Conservation (phyloP, 192 early-diverging fungal genomes). For the Blastocladiella britannica region DNA sequence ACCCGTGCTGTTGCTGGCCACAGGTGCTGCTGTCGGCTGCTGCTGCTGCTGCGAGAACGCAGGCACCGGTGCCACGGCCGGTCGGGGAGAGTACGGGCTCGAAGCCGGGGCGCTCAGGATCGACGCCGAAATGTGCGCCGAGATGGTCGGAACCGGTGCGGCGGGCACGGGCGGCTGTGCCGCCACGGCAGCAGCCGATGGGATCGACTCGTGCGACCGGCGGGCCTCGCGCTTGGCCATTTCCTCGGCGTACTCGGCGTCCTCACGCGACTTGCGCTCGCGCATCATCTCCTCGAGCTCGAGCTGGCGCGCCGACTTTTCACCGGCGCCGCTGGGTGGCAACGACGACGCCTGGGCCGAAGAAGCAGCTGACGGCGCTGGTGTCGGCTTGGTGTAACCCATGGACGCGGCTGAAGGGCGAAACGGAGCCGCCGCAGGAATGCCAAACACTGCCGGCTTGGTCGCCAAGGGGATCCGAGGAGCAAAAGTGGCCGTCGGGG, state of each 20-base stretch:
- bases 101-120: neutral
- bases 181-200: neutral
- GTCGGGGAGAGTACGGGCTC: neutral
- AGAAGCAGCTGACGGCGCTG: neutral
- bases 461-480: neutral
- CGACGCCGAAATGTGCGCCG: neutral
- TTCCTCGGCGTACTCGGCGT: neutral
- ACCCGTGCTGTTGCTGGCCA: no score
- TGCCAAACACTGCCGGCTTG: neutral
- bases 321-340: no score
- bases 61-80: neutral
- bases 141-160: neutral
- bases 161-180: neutral
- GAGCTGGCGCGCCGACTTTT: neutral
- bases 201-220: neutral
- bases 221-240: neutral
- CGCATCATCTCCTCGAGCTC: neutral
- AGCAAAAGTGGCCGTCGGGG: neutral
- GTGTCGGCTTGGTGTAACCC: no score
- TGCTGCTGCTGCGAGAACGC: no score
- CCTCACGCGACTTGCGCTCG: neutral
- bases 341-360: constrained; percentile 1
- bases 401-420: neutral
- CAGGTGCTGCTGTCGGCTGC: no score
- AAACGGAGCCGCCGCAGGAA: neutral